phyloP scores from a whole-genome alignment of 495 filamentous ascomycete species.

The Parathielavia hyrcaniae region DNA sequence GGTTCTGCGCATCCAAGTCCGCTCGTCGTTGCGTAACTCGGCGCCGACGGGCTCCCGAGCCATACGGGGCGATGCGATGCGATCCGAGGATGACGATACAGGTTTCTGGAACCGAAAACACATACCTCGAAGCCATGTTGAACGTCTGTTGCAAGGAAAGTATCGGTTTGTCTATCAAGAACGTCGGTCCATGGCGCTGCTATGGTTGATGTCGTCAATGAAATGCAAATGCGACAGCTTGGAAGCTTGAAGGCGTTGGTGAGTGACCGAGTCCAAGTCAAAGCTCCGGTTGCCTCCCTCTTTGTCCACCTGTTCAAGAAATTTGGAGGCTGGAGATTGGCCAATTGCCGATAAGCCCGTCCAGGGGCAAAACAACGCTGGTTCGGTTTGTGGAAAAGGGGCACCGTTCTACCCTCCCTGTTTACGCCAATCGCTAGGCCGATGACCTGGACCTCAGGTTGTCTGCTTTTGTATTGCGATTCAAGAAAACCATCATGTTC shows the following conservation, averaged over 20 bases:
- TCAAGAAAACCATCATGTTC: neutral
- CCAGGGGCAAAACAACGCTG: constrained; percentile 7
- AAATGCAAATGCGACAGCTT: neutral
- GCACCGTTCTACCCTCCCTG: constrained; percentile 1
- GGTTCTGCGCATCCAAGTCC: neutral
- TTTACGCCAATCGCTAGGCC: constrained; percentile 7
- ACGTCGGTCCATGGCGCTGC: constrained; percentile 6
- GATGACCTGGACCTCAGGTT: neutral
- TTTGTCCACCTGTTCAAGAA: constrained; percentile 19
- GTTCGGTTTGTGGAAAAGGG: constrained; percentile 6
- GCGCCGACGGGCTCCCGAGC: neutral
- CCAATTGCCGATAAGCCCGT: constrained; percentile 15
- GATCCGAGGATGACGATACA: neutral
- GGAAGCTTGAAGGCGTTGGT: neutral
- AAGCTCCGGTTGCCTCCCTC: neutral
- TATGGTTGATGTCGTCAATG: neutral
- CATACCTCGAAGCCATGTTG: constrained; percentile 28
- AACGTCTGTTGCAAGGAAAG: neutral
- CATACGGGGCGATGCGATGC: neutral
- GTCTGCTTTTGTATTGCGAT: constrained; percentile 1
- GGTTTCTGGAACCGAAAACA: neutral
- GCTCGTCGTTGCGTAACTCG: neutral
- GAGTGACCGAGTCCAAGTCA: constrained; percentile 3
- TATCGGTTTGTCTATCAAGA: neutral
- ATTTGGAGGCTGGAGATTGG: constrained; percentile 23